These are phyloP conservation scores for Hibiscus syriacus DNA, from an alignment of 345 rosid genomes.

Conservation along the genomic window DNA sequence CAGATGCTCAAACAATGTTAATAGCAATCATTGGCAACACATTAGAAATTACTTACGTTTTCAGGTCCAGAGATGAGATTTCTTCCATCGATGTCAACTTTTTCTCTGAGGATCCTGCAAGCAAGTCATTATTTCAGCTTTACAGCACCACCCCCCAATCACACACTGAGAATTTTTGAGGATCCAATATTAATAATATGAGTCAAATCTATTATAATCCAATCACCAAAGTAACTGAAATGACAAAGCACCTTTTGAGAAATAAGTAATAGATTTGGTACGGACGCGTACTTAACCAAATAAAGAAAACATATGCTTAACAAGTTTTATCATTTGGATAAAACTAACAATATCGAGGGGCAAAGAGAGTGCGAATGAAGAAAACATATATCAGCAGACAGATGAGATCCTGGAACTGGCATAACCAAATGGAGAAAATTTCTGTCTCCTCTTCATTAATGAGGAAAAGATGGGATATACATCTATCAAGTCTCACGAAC, in stretches of 20 bases:
- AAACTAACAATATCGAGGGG: too few relatives aligned
- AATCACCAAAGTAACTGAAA: background rate
- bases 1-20: background rate
- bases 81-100: slow-evolving; percentile 54
- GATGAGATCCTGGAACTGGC: background rate
- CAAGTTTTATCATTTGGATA: too few relatives aligned
- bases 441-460: background rate
- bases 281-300: too few relatives aligned
- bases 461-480: background rate
- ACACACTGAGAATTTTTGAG: background rate
- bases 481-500: background rate
- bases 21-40: background rate
- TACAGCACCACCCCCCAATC: background rate
- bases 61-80: slow-evolving; percentile 52
- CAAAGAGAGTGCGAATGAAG: background rate
- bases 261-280: too few relatives aligned
- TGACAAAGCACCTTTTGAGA: background rate
- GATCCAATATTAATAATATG: background rate
- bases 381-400: background rate
- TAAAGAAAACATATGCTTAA: too few relatives aligned
- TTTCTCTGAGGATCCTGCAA: slow-evolving; percentile 59
- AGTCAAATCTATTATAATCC: background rate
- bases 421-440: background rate
- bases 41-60: slow-evolving; percentile 45
- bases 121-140: background rate